Evolutionary conservation across 116 monocot genomes (phyloP), one percentile per base, ranked within the genome.

Genomic region (Thalassia testudinum): DNA sequence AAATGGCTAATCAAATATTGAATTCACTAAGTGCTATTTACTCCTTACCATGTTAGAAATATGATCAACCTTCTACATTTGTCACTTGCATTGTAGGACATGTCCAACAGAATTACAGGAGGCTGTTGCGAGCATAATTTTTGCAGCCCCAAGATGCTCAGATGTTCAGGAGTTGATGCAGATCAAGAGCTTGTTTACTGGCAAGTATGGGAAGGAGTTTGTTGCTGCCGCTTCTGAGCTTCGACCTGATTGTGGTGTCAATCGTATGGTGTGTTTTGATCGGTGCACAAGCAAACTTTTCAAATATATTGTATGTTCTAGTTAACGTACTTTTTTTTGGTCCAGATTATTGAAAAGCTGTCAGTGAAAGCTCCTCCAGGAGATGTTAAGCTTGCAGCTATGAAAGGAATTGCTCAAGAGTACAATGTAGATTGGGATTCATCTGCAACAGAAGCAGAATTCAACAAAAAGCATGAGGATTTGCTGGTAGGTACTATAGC

Each of bases 181-280:
- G 48, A 65, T 88, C 42, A 72, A 72, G 20, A 88, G 77, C 61
- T 70, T 97, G 54, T 77, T 97, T 72, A 60, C 64, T 29, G 24
- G 74, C 40, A 95, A 95, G 52, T 95, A 95, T 63, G 95, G 95
- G 23, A 95, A 95, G 66, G 88, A 95, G 43, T 95, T 95, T 71
- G 77, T 77, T 60, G 24, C 75, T 61, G 73, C 74, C 65, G 95
- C 89, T 67, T 70, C 80, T 51, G 95, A 97, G 40, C 75, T 97
- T 43, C 70, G 79, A 1, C 95, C 95, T 49, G 89, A 85, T 47
- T 81, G 81, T 26, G 58, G 69, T 67, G 95, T 97, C 25, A 97
- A 97, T 56, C 95, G 95, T 42, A 65, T 69, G 16, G 95, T 88
- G 78, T 67, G 74, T 52, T 29, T 5, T 43, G 12, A 18, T 42